phyloP scores from a whole-genome alignment of 2,329 filamentous ascomycete species.

The Juglanconis oblonga region DNA sequence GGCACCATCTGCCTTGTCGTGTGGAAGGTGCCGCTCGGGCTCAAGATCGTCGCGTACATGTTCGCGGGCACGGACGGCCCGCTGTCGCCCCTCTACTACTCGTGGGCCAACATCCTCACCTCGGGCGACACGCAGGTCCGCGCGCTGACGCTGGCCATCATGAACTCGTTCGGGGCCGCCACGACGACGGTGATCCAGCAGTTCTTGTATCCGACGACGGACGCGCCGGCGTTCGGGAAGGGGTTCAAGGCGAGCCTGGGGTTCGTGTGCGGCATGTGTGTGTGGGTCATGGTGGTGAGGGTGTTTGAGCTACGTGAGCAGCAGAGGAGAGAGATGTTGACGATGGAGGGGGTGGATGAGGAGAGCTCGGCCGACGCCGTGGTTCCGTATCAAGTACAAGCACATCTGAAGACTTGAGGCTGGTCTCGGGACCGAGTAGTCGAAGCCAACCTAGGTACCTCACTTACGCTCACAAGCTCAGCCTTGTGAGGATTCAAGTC shows the following conservation, averaged over 20 bases:
- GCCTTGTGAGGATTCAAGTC: not conserved
- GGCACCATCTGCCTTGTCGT: slow-evolving; percentile 29
- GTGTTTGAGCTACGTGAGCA: slow-evolving; percentile 2
- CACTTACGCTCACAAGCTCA: not conserved
- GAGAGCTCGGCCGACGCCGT: not conserved
- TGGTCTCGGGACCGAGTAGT: not conserved
- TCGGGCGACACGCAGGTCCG: slow-evolving; percentile 32
- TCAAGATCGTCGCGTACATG: slow-evolving; percentile 32
- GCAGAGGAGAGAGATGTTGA: not conserved
- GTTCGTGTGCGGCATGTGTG: slow-evolving; percentile 8
- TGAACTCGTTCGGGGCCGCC: slow-evolving; percentile 32
- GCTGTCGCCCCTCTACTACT: slow-evolving; percentile 32
- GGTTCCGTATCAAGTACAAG: not conserved
- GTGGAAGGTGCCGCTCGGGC: slow-evolving; percentile 31
- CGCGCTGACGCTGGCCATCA: slow-evolving; percentile 32
- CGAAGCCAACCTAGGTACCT: not conserved
- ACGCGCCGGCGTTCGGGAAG: slow-evolving; percentile 28
- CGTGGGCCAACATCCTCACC: slow-evolving; percentile 34
- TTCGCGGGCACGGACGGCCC: slow-evolving; percentile 34
- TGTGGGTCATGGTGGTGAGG: slow-evolving; percentile 8
- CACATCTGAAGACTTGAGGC: not conserved
- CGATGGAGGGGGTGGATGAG: not conserved
- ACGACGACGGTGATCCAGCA: slow-evolving; percentile 30
- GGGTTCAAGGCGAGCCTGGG: slow-evolving; percentile 29
- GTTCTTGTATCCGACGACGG: slow-evolving; percentile 31